phyloP scores from a whole-genome alignment of 2,329 filamentous ascomycete species.

The Colletotrichum simmondsii region DNA sequence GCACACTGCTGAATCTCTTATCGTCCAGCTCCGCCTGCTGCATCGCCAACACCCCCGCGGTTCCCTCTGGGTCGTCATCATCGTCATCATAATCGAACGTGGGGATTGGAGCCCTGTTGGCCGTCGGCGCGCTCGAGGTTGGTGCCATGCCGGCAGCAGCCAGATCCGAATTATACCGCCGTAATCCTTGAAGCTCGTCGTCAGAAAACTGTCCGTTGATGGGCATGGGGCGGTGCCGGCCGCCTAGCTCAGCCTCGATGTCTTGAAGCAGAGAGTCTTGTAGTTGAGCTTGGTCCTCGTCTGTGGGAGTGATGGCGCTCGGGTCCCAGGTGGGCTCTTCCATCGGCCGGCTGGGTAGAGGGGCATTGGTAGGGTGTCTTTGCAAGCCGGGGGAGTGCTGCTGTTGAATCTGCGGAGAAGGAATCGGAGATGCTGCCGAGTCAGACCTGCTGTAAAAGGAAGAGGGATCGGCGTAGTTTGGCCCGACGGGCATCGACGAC shows the following conservation, averaged over 20 bases:
- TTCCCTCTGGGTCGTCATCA: slow-evolving; percentile 89
- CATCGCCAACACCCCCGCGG: slow-evolving; percentile 85
- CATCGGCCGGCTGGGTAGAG: slow-evolving; percentile 65
- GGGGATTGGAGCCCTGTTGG: slow-evolving; percentile 50
- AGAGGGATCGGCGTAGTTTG: slow-evolving; percentile 61
- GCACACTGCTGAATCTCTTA: slow-evolving; percentile 65
- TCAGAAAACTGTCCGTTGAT: slow-evolving; percentile 56
- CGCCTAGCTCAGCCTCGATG: slow-evolving; percentile 64
- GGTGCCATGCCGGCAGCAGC: slow-evolving; percentile 55
- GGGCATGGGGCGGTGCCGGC: slow-evolving; percentile 52
- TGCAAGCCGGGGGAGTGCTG: slow-evolving; percentile 59
- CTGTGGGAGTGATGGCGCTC: slow-evolving; percentile 43
- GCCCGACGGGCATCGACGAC: slow-evolving; percentile 64
- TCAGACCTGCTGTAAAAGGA: slow-evolving; percentile 56
- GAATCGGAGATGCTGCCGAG: slow-evolving; percentile 60
- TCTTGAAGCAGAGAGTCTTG: slow-evolving; percentile 68
- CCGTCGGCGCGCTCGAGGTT: slow-evolving; percentile 53
- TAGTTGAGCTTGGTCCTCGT: slow-evolving; percentile 40
- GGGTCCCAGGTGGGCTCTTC: slow-evolving; percentile 56
- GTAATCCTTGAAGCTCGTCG: slow-evolving; percentile 57
- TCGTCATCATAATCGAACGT: slow-evolving; percentile 63
- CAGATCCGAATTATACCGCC: slow-evolving; percentile 59
- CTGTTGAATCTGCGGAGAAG: slow-evolving; percentile 54
- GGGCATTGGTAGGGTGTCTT: slow-evolving; percentile 69
- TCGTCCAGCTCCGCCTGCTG: slow-evolving; percentile 85